These are phyloP conservation scores for Ophiostoma novo-ulmi DNA, from an alignment of 2,329 filamentous ascomycete genomes.

Conservation along the genomic window DNA sequence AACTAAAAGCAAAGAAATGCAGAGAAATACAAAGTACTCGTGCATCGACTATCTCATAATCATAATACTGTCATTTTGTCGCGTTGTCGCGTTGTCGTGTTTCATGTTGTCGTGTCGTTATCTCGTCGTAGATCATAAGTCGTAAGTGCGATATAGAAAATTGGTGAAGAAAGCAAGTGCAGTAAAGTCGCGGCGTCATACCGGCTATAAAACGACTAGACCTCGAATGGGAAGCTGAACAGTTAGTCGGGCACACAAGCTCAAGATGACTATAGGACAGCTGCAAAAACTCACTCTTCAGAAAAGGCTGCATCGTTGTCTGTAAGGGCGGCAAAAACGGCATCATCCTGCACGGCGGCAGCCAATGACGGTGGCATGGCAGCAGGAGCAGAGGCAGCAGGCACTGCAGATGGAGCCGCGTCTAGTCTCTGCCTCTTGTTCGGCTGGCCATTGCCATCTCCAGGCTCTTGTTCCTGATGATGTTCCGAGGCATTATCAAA, in stretches of 20 bases:
- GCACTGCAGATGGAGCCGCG: neutral
- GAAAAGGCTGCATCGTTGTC: neutral
- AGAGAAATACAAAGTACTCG: no score
- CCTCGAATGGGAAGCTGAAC: neutral
- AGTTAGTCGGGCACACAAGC: neutral
- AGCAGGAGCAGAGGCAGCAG: neutral
- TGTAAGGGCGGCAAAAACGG: neutral
- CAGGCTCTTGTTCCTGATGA: neutral
- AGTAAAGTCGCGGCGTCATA: neutral
- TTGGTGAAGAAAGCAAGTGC: neutral
- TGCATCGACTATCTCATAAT: no score
- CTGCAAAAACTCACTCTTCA: neutral
- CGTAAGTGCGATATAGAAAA: neutral
- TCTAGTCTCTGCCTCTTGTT: neutral
- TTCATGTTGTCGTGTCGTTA: neutral
- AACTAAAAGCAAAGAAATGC: no score
- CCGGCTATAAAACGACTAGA: neutral
- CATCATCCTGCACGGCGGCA: neutral
- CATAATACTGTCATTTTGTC: no score
- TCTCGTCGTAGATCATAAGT: neutral
- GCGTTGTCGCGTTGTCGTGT: neutral
- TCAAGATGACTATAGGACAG: neutral
- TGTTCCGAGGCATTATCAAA: neutral
- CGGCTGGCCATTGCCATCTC: neutral
- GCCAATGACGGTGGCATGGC: neutral